phyloP scores from a whole-genome alignment of 2,329 filamentous ascomycete genomes.

The Epichloe glyceriae region DNA sequence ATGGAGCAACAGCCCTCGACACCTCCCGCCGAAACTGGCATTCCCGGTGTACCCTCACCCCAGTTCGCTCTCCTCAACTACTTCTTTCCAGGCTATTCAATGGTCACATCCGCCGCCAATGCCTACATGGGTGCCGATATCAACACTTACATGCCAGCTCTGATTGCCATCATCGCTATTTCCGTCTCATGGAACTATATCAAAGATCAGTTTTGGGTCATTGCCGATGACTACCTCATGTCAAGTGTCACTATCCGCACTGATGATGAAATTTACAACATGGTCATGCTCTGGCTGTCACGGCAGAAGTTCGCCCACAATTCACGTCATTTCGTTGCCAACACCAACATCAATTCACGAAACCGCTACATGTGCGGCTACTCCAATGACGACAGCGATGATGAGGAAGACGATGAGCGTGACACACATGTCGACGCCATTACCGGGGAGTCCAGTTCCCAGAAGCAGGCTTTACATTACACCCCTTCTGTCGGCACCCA shows the following conservation, averaged over 20 bases:
- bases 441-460: slow-evolving; percentile 10
- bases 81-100: slow-evolving; percentile 53
- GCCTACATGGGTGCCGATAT: slow-evolving; percentile 49
- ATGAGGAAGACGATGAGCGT: slow-evolving; percentile 31
- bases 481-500: slow-evolving; percentile 56
- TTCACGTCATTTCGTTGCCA: slow-evolving; percentile 51
- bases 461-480: slow-evolving; percentile 42
- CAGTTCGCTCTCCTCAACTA: slow-evolving; percentile 43
- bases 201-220: slow-evolving; percentile 31
- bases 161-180: slow-evolving; percentile 37
- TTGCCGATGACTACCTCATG: slow-evolving; percentile 44
- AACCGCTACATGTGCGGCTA: slow-evolving; percentile 35
- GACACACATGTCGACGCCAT: slow-evolving; percentile 12
- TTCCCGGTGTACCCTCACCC: slow-evolving; percentile 13
- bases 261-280: slow-evolving; percentile 62
- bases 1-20: slow-evolving; percentile 1
- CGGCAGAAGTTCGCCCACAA: slow-evolving; percentile 46
- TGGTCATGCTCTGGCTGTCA: slow-evolving; percentile 58
- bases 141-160: slow-evolving; percentile 45
- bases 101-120: slow-evolving; percentile 38
- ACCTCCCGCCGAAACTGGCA: slow-evolving; percentile 7
- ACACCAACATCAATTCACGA: slow-evolving; percentile 45
- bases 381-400: slow-evolving; percentile 26
- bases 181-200: slow-evolving; percentile 41
- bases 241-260: slow-evolving; percentile 52